Conservation (phyloP, 768 basidiomycete genomes). For the Russula sp. region DNA sequence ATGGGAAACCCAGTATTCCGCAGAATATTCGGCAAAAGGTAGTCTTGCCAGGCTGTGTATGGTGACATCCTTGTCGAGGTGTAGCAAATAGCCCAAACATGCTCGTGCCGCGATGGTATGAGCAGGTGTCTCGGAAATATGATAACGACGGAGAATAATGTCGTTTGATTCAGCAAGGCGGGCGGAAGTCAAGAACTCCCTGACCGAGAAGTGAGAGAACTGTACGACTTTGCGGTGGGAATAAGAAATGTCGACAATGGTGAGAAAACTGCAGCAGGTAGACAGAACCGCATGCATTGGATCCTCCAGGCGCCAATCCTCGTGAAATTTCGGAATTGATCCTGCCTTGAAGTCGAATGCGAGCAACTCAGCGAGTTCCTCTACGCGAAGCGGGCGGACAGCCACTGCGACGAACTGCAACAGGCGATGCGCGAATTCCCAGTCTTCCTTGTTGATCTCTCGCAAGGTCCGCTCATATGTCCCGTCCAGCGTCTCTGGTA, state of each 20-base stretch:
- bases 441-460: background rate
- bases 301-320: background rate
- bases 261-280: background rate
- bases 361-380: background rate
- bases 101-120: background rate
- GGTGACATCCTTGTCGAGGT: background rate
- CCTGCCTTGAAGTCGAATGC: background rate
- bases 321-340: background rate
- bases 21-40: background rate
- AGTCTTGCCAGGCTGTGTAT: background rate
- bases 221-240: background rate
- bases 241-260: background rate
- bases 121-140: background rate
- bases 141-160: background rate
- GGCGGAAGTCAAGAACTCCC: background rate
- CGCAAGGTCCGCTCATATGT: background rate
- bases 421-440: background rate
- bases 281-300: background rate
- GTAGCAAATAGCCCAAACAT: background rate
- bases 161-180: background rate
- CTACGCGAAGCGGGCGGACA: background rate
- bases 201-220: background rate
- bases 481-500: background rate
- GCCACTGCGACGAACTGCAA: background rate
- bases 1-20: background rate